Percentiles rank a stretch among this genome's conserved stretches.
Evolutionary conservation across 2,329 filamentous ascomycete species (phyloP).

Genomic region (Coniochaeta ligniaria): DNA sequence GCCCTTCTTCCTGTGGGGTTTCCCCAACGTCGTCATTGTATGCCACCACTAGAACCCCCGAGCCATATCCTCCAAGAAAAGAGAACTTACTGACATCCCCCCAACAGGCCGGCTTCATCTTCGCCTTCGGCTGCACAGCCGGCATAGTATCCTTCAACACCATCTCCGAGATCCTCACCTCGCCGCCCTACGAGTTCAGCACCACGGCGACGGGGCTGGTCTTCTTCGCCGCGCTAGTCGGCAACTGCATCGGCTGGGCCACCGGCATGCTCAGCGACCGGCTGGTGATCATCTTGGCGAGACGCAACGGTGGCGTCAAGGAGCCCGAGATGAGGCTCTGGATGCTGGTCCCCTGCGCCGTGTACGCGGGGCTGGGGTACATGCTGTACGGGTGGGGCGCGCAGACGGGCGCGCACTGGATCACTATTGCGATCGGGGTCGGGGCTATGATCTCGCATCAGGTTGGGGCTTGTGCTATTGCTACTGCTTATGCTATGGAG

Average conservation of each 20-base stretch:
- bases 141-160: conserved; percentile 31
- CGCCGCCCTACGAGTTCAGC: conserved; percentile 8
- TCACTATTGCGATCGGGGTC: conserved; percentile 24
- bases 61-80: not conserved
- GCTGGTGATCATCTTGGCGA: conserved; percentile 22
- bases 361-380: conserved; percentile 25
- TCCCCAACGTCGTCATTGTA: conserved; percentile 26
- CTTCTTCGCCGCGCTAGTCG: conserved; percentile 24
- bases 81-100: not conserved
- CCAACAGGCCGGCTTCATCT: conserved; percentile 26
- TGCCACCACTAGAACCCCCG: not conserved
- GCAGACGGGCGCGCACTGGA: conserved; percentile 22
- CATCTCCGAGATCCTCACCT: conserved; percentile 20
- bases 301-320: conserved; percentile 24
- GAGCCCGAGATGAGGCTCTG: conserved; percentile 30
- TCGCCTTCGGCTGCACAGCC: conserved; percentile 30
- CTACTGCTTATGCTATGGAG: conserved; percentile 33
- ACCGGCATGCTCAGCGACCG: conserved; percentile 6
- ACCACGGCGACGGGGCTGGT: conserved; percentile 13
- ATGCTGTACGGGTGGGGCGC: conserved; percentile 30
- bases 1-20: conserved; percentile 28
- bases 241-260: conserved; percentile 26
- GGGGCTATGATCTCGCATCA: conserved; percentile 31
- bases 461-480: conserved; percentile 27
- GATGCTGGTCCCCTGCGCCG: conserved; percentile 21